Conservation (phyloP, 2,329 filamentous ascomycete species). For the Colletotrichum tropicicola region DNA sequence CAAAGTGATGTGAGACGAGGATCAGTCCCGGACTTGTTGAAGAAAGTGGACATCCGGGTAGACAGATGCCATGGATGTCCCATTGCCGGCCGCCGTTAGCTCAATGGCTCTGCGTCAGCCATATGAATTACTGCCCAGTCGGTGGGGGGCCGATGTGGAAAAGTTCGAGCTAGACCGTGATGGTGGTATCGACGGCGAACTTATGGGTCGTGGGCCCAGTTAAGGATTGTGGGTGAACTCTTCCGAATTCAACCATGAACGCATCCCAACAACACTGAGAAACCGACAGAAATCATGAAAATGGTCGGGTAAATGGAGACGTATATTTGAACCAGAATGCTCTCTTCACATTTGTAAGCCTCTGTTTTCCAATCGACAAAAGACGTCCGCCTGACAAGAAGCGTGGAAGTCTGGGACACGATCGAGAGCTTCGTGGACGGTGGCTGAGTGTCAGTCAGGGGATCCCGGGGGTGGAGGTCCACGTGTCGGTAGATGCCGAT, state of each 20-base stretch:
- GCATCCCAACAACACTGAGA: no score
- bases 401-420: no score
- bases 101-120: neutral
- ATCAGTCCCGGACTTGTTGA: neutral
- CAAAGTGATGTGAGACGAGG: neutral
- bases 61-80: neutral
- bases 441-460: neutral
- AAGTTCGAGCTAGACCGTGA: neutral
- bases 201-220: neutral
- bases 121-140: neutral
- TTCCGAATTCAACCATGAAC: no score
- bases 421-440: neutral
- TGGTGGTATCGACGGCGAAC: neutral
- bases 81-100: neutral
- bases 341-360: neutral
- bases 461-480: neutral
- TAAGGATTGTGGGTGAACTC: neutral
- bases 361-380: no score
- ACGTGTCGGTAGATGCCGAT: slow-evolving; percentile 5
- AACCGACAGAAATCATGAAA: neutral
- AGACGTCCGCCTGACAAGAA: no score
- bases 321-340: no score
- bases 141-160: neutral
- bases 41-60: neutral
- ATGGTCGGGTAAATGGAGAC: no score